These are phyloP conservation scores for Colletotrichum cordylinicola DNA, from an alignment of 2,329 filamentous ascomycete genomes.

Conservation along the genomic window DNA sequence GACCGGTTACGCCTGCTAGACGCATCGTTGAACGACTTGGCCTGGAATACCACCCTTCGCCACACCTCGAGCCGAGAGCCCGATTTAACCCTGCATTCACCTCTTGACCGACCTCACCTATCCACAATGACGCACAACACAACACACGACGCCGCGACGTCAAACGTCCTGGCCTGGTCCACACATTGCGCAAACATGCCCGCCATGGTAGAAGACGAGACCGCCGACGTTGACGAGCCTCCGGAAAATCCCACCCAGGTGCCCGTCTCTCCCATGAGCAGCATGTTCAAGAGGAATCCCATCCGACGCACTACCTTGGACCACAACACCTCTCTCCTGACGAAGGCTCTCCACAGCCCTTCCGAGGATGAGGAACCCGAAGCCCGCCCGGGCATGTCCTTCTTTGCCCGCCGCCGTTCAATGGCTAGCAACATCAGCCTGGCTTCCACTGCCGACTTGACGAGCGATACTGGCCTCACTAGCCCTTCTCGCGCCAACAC, in stretches of 20 bases:
- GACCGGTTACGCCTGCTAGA: conserved; percentile 14
- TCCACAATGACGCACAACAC: conserved; percentile 41
- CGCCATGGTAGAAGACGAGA: conserved; percentile 61
- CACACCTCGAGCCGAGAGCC: conserved; percentile 11
- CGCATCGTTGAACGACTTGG: conserved; percentile 21
- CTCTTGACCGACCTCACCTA: background rate
- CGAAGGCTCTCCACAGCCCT: conserved; percentile 77
- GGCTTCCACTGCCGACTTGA: conserved; percentile 86
- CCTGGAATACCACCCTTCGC: conserved; percentile 5
- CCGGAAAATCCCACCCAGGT: conserved; percentile 62
- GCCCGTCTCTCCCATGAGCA: conserved; percentile 30
- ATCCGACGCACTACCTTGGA: conserved; percentile 52
- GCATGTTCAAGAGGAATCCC: conserved; percentile 52
- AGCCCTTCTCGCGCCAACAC: conserved; percentile 88
- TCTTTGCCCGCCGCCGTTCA: conserved; percentile 60
- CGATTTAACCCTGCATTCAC: background rate
- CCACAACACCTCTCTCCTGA: conserved; percentile 82
- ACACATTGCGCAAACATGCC: conserved; percentile 48
- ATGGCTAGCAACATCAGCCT: conserved; percentile 82
- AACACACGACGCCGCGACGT: conserved; percentile 41
- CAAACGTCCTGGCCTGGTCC: conserved; percentile 51
- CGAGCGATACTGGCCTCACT: conserved; percentile 91
- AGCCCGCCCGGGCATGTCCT: conserved; percentile 38
- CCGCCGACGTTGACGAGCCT: conserved; percentile 85
- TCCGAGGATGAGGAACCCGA: conserved; percentile 61